A percentile compares a stretch with the other conserved stretches of the same genome.
Evolutionary conservation across 2,329 filamentous ascomycete species (phyloP).

Genomic region (Sporothrix mexicana): DNA sequence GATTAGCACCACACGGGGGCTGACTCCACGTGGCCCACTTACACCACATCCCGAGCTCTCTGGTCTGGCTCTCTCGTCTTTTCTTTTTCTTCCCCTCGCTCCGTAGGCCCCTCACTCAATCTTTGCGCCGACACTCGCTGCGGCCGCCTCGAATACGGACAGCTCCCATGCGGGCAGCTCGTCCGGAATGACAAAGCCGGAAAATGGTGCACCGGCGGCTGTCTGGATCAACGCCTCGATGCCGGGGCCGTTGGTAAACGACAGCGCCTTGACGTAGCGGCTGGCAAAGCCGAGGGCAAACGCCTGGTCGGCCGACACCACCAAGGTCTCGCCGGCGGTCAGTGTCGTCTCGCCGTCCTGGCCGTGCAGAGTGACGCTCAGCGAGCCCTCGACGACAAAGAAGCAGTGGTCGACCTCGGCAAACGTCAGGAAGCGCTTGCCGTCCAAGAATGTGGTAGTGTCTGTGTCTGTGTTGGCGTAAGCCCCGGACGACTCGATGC

Average conservation of each 20-base stretch:
- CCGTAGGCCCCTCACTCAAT: background rate
- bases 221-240: conserved; percentile 12
- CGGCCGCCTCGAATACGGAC: background rate
- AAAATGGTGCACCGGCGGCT: background rate
- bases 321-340: conserved; percentile 4
- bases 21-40: conserved; percentile 12
- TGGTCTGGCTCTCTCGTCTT: too few species aligned
- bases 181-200: conserved; percentile 9
- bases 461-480: too few species aligned
- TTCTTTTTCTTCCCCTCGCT: background rate
- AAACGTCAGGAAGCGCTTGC: background rate
- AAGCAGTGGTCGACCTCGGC: conserved; percentile 3
- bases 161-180: background rate
- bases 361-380: background rate
- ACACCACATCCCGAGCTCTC: background rate
- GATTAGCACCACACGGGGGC: background rate
- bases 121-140: background rate
- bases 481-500: conserved; percentile 26
- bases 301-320: conserved; percentile 10
- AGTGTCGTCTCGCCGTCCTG: background rate
- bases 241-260: conserved; percentile 20
- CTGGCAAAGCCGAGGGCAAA: conserved; percentile 20
- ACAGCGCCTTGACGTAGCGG: conserved; percentile 12
- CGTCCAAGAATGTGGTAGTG: background rate
- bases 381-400: conserved; percentile 5